These are phyloP conservation scores for Pleurotus eryngii DNA, from an alignment of 768 basidiomycete genomes.

Conservation along the genomic window DNA sequence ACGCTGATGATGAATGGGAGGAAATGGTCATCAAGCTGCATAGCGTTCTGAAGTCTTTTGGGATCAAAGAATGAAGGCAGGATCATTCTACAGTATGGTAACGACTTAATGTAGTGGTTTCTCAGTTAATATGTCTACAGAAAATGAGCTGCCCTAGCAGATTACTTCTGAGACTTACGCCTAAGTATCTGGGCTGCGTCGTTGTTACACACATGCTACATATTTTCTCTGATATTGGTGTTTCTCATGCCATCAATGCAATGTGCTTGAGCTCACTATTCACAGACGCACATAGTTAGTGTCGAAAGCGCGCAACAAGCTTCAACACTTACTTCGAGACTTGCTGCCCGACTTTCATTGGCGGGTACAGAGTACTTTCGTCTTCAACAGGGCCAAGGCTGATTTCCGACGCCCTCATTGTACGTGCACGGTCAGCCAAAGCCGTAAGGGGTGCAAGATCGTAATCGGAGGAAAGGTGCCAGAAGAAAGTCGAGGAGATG, in stretches of 20 bases:
- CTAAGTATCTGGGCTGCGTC: no score
- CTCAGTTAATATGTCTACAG: no score
- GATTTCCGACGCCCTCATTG: constrained; percentile 36
- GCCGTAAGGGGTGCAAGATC: constrained; percentile 65
- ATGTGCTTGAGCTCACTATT: constrained; percentile 78
- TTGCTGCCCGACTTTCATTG: constrained; percentile 87
- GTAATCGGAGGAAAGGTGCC: constrained; percentile 86
- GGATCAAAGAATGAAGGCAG: constrained; percentile 16
- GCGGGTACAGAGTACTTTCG: constrained; percentile 50
- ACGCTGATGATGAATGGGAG: constrained; percentile 87
- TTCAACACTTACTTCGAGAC: constrained; percentile 64
- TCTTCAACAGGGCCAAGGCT: constrained; percentile 36
- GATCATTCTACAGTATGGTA: no score
- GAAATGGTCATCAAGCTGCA: constrained; percentile 88
- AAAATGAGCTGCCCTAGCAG: no score
- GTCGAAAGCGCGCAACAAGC: background rate
- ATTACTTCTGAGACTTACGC: constrained; percentile 18
- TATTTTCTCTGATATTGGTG: no score
- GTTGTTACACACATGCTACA: no score
- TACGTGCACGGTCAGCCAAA: constrained; percentile 46
- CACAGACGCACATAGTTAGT: constrained; percentile 1
- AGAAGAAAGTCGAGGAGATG: constrained; percentile 97
- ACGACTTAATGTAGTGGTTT: no score
- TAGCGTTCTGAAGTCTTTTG: constrained; percentile 69
- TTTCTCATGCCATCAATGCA: constrained; percentile 66